Conservation (phyloP, 164 flowering plant genomes). For the Stephania japonica region DNA sequence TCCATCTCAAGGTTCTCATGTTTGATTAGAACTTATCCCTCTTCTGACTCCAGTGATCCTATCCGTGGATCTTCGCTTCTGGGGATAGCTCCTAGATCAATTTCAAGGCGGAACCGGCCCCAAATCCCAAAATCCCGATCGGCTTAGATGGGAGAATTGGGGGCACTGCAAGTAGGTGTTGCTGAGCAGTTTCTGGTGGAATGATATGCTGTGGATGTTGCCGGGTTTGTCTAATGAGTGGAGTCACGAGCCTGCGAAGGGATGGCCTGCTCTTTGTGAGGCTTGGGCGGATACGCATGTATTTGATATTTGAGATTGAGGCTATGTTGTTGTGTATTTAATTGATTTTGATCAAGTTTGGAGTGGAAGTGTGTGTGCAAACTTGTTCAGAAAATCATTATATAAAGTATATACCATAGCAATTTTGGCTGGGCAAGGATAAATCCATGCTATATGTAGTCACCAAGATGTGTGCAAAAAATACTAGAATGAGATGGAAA, state of each 20-base stretch:
- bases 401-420: too few species aligned
- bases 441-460: too few species aligned
- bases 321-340: too few species aligned
- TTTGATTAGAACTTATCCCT: background rate
- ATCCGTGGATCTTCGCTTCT: constrained; percentile 53
- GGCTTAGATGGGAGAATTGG: constrained; percentile 74
- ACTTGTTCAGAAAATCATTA: too few species aligned
- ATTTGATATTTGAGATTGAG: too few species aligned
- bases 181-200: constrained; percentile 45
- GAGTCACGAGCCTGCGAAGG: constrained; percentile 75
- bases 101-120: constrained; percentile 80
- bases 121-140: constrained; percentile 76
- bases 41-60: constrained; percentile 40
- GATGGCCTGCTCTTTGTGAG: too few species aligned
- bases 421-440: too few species aligned
- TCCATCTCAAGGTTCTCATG: background rate
- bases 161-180: constrained; percentile 74
- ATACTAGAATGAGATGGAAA: too few species aligned
- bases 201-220: constrained; percentile 83
- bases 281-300: too few species aligned
- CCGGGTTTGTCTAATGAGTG: constrained; percentile 84
- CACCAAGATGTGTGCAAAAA: too few species aligned
- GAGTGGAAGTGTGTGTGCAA: too few species aligned
- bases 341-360: too few species aligned
- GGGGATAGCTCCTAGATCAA: constrained; percentile 57